Evolutionary conservation across 257 asterid species (phyloP).

Genomic region (Forsythia viridissima): DNA sequence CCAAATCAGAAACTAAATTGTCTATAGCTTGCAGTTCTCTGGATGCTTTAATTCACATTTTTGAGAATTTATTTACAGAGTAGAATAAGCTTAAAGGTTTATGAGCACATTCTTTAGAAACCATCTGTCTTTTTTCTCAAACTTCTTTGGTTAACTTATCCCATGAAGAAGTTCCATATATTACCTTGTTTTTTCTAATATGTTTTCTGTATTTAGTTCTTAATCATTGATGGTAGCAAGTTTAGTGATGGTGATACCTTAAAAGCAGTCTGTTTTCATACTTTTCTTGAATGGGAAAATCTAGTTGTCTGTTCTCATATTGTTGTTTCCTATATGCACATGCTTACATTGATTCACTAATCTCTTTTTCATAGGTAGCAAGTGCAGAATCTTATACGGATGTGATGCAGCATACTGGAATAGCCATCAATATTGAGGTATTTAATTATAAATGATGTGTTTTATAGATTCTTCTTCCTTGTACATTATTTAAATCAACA

Average conservation of each 20-base stretch:
- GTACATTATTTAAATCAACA: not conserved
- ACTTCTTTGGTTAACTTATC: not conserved
- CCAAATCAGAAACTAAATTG: not conserved
- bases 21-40: not conserved
- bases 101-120: not conserved
- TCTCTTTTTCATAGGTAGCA: constrained; percentile 46
- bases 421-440: constrained; percentile 73
- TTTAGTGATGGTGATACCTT: not conserved
- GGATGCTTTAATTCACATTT: not conserved
- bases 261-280: not conserved
- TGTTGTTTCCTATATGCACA: constrained; percentile 5
- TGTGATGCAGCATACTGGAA: constrained; percentile 70
- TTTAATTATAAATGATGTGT: constrained; percentile 19
- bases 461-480: not conserved
- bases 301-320: constrained; percentile 18
- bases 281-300: not conserved
- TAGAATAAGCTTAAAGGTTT: not conserved
- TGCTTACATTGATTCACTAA: constrained; percentile 5
- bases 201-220: constrained; percentile 3
- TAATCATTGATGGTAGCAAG: not conserved
- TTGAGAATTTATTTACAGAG: constrained; percentile 3
- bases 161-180: not conserved
- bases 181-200: not conserved
- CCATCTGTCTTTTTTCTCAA: not conserved
- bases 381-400: constrained; percentile 75